These are phyloP conservation scores for Penicillium palitans DNA, from an alignment of 2,329 filamentous ascomycete species.

Conservation along the genomic window DNA sequence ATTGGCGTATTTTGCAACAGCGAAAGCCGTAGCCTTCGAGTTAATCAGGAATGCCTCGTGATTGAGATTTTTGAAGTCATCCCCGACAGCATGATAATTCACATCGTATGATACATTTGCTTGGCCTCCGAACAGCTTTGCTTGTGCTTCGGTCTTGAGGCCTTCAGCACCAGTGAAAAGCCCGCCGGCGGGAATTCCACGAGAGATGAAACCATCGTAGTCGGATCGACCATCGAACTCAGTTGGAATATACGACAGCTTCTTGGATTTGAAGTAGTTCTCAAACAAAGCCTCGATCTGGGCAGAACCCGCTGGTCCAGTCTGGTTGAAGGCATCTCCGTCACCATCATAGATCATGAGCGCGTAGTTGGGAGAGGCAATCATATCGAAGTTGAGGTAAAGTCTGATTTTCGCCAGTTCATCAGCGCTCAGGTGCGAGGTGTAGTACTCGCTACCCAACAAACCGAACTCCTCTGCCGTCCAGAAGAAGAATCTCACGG, in stretches of 20 bases:
- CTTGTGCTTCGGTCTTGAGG: conserved; percentile 69
- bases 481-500: conserved; percentile 67
- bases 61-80: conserved; percentile 57
- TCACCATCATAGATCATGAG: conserved; percentile 55
- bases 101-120: conserved; percentile 59
- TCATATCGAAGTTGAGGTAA: conserved; percentile 73
- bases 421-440: conserved; percentile 48
- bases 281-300: conserved; percentile 68
- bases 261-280: conserved; percentile 63
- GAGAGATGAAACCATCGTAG: conserved; percentile 73
- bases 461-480: conserved; percentile 64
- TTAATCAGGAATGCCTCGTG: conserved; percentile 32
- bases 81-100: conserved; percentile 58
- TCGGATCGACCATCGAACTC: conserved; percentile 78
- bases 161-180: conserved; percentile 77
- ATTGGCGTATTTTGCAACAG: conserved; percentile 32
- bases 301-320: conserved; percentile 63
- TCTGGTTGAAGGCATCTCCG: conserved; percentile 50
- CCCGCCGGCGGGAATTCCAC: conserved; percentile 71
- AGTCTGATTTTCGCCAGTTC: conserved; percentile 62
- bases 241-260: conserved; percentile 67
- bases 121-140: conserved; percentile 67
- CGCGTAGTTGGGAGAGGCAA: conserved; percentile 62
- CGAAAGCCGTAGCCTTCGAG: conserved; percentile 28
- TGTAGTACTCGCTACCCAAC: conserved; percentile 61